phyloP scores from a whole-genome alignment of 75 land plant genomes.

The Sequoiadendron giganteum region DNA sequence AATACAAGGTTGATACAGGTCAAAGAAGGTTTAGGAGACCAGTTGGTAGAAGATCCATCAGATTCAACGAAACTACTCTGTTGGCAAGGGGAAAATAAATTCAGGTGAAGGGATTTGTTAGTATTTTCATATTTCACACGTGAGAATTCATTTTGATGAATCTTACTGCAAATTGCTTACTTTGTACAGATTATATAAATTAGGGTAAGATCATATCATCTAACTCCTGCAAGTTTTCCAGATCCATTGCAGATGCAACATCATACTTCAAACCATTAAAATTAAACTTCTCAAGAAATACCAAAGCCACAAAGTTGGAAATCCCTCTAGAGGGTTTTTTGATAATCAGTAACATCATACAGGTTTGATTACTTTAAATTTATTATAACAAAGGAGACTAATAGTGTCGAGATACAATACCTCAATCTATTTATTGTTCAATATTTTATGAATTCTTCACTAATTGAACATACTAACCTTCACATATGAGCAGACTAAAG shows the following conservation, averaged over 20 bases:
- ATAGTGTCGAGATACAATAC: not conserved
- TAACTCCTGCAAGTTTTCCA: conserved; percentile 9
- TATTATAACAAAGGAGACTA: not conserved
- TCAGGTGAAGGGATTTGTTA: conserved; percentile 24
- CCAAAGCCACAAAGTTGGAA: conserved; percentile 30
- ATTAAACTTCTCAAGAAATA: conserved; percentile 40
- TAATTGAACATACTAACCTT: not conserved
- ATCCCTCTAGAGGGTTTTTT: conserved; percentile 70
- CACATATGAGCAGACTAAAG: conserved; percentile 36
- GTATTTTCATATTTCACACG: not conserved
- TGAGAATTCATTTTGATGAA: not conserved
- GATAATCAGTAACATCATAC: conserved; percentile 34
- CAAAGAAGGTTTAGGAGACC: conserved; percentile 34
- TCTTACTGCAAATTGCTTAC: not conserved
- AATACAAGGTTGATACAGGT: conserved; percentile 31
- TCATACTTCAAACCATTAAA: conserved; percentile 52
- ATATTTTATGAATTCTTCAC: not conserved
- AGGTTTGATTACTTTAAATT: not conserved
- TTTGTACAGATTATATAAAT: not conserved
- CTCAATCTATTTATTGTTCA: not conserved
- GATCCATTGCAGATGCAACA: conserved; percentile 41
- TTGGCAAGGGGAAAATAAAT: conserved; percentile 58
- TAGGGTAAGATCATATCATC: not conserved
- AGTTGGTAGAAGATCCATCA: conserved; percentile 34
- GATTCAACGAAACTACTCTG: conserved; percentile 67